Percentiles rank a stretch among this genome's conserved stretches.
phyloP scores from a whole-genome alignment of 2,329 filamentous ascomycete genomes.

The Fusarium lyarnte region DNA sequence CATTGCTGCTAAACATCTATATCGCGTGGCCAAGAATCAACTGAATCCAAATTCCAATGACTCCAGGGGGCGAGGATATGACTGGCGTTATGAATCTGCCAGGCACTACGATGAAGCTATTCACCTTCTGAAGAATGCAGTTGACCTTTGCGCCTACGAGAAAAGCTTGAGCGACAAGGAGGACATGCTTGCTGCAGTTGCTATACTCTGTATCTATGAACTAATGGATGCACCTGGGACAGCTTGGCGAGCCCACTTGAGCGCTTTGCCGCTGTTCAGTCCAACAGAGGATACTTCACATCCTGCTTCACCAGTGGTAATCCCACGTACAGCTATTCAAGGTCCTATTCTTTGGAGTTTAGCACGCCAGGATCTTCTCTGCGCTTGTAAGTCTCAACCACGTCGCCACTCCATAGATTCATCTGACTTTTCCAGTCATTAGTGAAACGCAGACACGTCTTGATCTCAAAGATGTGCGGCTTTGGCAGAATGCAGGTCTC shows the following conservation, averaged over 20 bases:
- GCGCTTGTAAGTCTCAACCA: constrained; percentile 12
- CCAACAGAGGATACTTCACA: constrained; percentile 45
- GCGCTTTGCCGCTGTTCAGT: constrained; percentile 71
- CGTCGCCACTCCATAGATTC: rapidly evolving
- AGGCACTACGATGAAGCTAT: constrained; percentile 39
- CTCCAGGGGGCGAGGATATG: background rate
- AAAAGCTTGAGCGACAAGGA: constrained; percentile 43
- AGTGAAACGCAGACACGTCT: constrained; percentile 41
- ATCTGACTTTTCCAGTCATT: constrained; percentile 14
- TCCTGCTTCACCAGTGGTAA: constrained; percentile 15
- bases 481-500: constrained; percentile 73
- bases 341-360: constrained; percentile 40
- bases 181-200: constrained; percentile 69
- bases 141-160: constrained; percentile 50
- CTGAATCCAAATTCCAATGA: rapidly evolving
- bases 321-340: constrained; percentile 34
- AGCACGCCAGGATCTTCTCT: constrained; percentile 33
- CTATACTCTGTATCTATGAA: constrained; percentile 74
- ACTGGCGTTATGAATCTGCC: constrained; percentile 37
- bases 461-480: constrained; percentile 68
- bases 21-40: background rate
- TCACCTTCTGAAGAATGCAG: constrained; percentile 17
- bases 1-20: constrained; percentile 33
- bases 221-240: constrained; percentile 71
- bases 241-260: constrained; percentile 72